Base-by-base conservation (phyloP, 495 filamentous ascomycete genomes). In the Xylaria sp. region DNA sequence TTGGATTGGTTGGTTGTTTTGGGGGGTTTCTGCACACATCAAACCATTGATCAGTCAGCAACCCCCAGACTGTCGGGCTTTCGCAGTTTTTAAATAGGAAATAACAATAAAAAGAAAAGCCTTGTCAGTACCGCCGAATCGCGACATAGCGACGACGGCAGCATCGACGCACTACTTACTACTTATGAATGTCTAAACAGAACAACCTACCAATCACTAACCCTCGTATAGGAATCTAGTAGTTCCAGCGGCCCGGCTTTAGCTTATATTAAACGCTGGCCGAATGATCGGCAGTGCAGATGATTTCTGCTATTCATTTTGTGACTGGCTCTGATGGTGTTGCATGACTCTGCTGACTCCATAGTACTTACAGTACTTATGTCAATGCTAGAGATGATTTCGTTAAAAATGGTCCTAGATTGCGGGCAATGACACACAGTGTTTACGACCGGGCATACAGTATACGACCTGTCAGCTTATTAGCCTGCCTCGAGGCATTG, bases 271-370 rank as follows among this genome's bases (percentile, higher is more conserved):
- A 19, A 41, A 40, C 46, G 48, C 35, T 29, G 64, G 35, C 11
- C 35, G 12, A 55, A 43, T 29, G 64, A 67, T 67, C 64, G 48
- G 48, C 64, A 62, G 43, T 29, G 59, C 59, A 43, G n/a, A 62
- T n/a, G n/a, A 15, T 62, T 62, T 44, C 14, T 15, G 12, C 59
- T 41, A 43, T 62, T 26, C 19, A 5, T 4, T 52, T 55, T 53
- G 62, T 66, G 41, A 66, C 40, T 66, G 62, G 62, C 15, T 31
- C 3, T 52, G 11, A 37, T n/a, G n/a, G 29, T 50, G 29, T 37
- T 55, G 64, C 64, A 67, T 67, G 64, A 67, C 64, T 67, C 64
- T 67, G 64, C 48, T 67, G 64, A 55, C 64, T 67, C 48, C 46
- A 40, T 67, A 53, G 35, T n/a, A n/a, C n/a, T n/a, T n/a, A n/a